Evolutionary conservation across 2,329 filamentous ascomycete genomes (phyloP).

Genomic region (Cladosporium sp.): DNA sequence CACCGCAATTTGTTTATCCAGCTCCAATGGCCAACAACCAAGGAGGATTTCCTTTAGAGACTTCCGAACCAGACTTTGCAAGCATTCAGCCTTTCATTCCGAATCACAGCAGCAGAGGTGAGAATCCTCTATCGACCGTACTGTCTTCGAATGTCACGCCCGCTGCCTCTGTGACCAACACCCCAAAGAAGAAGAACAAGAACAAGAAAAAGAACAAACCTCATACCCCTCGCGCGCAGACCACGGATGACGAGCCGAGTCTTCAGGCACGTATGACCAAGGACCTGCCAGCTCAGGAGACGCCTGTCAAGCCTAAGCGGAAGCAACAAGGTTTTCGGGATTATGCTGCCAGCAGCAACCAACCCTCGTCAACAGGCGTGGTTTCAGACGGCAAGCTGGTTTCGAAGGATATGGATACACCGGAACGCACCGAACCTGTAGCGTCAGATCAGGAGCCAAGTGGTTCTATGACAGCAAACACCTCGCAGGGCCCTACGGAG

Average conservation of each 20-base stretch:
- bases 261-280: neutral
- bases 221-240: neutral
- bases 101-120: neutral
- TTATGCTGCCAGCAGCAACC: neutral
- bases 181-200: slow-evolving; percentile 16
- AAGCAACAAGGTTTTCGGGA: neutral
- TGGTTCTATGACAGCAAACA: neutral
- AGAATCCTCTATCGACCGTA: neutral
- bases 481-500: neutral
- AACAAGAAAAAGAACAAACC: slow-evolving; percentile 13
- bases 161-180: slow-evolving; percentile 16
- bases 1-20: neutral
- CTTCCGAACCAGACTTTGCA: neutral
- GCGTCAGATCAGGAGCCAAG: no score
- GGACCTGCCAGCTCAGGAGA: neutral
- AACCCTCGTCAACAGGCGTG: no score
- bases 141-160: slow-evolving; percentile 16
- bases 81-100: neutral
- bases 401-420: neutral
- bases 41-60: neutral
- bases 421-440: neutral
- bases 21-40: no score
- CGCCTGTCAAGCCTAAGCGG: neutral
- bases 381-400: neutral
- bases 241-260: neutral